Base-by-base conservation (phyloP, 345 rosid genomes). In the Dipteronia sinensis region DNA sequence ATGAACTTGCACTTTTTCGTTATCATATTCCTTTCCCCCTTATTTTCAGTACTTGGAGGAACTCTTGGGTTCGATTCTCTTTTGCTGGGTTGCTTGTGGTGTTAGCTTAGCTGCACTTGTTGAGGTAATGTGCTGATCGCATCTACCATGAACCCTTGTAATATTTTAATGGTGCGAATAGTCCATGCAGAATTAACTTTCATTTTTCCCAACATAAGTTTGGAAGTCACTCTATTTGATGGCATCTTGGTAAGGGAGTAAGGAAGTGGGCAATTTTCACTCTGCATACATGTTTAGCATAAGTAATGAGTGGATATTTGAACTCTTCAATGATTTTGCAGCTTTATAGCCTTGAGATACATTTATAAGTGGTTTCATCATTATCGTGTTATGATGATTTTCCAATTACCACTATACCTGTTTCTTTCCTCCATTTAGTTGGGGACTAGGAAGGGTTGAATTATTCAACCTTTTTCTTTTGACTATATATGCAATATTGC, bases 41-140 rank as follows among this genome's bases (percentile, higher is more conserved):
- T 31, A 75, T 67, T 64, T 86, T 75, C 92, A 95, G 99, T 95
- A 95, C 85, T 82, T 95, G 83, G 97, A 93, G 86, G 92, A 95
- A 84, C 88, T 93, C 74, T 74, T 88, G 76, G 97, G 96, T 42
- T 83, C 97, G 11, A 90, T 95, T 84, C 88, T 95, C 59, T 95
- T 90, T 81, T 86, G 75, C 84, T 95, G 99, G 99, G 90, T 91
- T 85, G 87, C 87, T 34, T 92, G 96, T 80, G 92, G 91, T 82
- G 94, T 95, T 77, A 95, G 92, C 83, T 86, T 95, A 78, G 87
- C 80, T 88, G 93, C 97, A 69, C 93, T 95, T 76, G 86, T 92
- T 67, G 96, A 95, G 98, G 99, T 95, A 92, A 73, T 69, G n/a
- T 56, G 46, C 78, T 78, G 66, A 38, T 38, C 66, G 58, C 74